Conservation (phyloP, 139 green algal species). For the Ettlia oleoabundans region DNA sequence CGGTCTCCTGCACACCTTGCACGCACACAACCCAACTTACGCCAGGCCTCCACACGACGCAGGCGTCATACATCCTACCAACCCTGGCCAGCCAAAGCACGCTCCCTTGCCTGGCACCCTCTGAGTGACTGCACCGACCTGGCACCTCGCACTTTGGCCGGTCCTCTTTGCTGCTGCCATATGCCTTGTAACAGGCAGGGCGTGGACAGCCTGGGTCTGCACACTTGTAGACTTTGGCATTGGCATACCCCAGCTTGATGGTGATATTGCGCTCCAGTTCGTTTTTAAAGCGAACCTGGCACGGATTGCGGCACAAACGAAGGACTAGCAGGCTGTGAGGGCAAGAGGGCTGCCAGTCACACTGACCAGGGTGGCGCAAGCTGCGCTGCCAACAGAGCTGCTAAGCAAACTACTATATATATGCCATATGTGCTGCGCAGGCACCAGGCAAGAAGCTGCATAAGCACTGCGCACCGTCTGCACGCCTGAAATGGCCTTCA, state of each 20-base stretch:
- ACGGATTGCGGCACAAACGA: background rate
- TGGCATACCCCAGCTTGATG: constrained; percentile 99
- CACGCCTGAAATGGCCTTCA: constrained; percentile 99
- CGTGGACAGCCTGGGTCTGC: constrained; percentile 78
- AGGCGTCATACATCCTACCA: too few species aligned
- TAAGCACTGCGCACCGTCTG: constrained; percentile 98
- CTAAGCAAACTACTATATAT: too few species aligned
- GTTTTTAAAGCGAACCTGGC: constrained; percentile 98
- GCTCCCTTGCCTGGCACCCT: too few species aligned
- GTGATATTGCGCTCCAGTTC: constrained; percentile 99
- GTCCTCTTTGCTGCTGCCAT: constrained; percentile 92
- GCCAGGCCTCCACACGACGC: too few species aligned
- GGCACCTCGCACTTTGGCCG: constrained; percentile 76
- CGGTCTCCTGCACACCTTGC: background rate
- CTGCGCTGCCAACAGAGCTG: too few species aligned
- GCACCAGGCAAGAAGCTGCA: too few species aligned
- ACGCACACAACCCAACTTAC: too few species aligned
- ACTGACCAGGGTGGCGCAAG: too few species aligned
- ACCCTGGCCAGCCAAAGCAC: too few species aligned
- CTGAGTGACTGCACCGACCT: background rate
- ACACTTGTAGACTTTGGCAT: constrained; percentile 99
- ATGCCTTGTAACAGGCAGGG: constrained; percentile 87
- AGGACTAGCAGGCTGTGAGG: background rate
- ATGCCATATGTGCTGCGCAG: too few species aligned
- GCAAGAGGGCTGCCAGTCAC: too few species aligned